These are phyloP conservation scores for Leccinum pellstonianum DNA, from an alignment of 768 basidiomycete genomes.

Conservation along the genomic window DNA sequence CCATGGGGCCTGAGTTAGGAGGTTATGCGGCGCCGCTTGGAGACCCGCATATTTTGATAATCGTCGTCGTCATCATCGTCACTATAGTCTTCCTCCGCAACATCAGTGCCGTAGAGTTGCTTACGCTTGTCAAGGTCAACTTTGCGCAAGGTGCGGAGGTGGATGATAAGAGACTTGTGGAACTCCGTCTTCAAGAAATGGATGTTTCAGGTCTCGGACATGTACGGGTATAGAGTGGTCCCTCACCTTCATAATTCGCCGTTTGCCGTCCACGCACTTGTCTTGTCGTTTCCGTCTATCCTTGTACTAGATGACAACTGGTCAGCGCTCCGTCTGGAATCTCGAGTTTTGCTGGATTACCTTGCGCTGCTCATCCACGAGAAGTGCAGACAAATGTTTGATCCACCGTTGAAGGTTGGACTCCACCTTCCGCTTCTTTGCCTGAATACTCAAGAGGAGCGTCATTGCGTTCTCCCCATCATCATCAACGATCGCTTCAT, in stretches of 20 bases:
- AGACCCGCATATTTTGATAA: conserved; percentile 30
- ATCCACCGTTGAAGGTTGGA: conserved; percentile 64
- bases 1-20: conserved; percentile 17
- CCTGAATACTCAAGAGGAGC: conserved; percentile 29
- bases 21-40: conserved; percentile 32
- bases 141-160: conserved; percentile 62
- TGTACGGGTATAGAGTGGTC: background rate
- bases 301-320: conserved; percentile 45
- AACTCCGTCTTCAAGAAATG: conserved; percentile 56
- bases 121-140: conserved; percentile 52
- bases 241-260: conserved; percentile 60
- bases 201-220: background rate
- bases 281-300: conserved; percentile 60
- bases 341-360: conserved; percentile 33
- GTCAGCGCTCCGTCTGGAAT: conserved; percentile 8
- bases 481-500: conserved; percentile 51
- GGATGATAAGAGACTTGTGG: conserved; percentile 56
- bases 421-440: conserved; percentile 40
- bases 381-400: conserved; percentile 56
- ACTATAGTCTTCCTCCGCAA: conserved; percentile 36
- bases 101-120: conserved; percentile 41
- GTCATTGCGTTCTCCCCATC: conserved; percentile 36
- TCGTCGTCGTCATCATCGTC: conserved; percentile 37
- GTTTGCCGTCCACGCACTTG: conserved; percentile 44
- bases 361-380: conserved; percentile 70